phyloP scores from a whole-genome alignment of 2,329 filamentous ascomycete species.

The Microdochium bolleyi region DNA sequence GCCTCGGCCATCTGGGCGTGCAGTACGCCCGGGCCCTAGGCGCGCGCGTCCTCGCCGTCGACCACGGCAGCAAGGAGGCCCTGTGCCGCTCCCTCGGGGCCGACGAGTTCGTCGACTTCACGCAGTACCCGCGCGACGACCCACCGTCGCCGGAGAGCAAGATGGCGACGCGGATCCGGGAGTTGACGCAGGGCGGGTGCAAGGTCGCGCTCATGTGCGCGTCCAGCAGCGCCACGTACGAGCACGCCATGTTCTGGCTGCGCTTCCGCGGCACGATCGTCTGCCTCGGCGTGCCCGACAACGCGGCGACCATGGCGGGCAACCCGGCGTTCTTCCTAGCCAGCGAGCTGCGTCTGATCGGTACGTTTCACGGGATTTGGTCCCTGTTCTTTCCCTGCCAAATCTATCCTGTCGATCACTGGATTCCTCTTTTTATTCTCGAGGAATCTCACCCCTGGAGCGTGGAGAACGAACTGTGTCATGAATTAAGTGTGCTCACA shows the following conservation, averaged over 20 bases:
- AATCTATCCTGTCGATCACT: too few relatives aligned
- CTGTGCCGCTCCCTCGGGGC: conserved; percentile 15
- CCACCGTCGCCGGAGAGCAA: background rate
- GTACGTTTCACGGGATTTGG: too few relatives aligned
- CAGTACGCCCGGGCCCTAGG: conserved; percentile 20
- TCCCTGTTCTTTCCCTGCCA: background rate
- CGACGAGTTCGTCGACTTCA: conserved; percentile 15
- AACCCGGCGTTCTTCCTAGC: conserved; percentile 8
- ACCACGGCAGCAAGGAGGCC: conserved; percentile 14
- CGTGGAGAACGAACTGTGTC: too few relatives aligned
- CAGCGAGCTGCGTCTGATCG: background rate
- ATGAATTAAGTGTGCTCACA: too few relatives aligned
- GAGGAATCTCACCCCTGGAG: too few relatives aligned
- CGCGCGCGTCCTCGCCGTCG: conserved; percentile 17
- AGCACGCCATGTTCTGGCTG: conserved; percentile 12
- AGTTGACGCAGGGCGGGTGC: conserved; percentile 10
- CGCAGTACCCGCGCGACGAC: conserved; percentile 6
- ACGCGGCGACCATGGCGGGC: conserved; percentile 3
- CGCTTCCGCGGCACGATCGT: conserved; percentile 18
- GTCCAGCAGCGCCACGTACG: conserved; percentile 12
- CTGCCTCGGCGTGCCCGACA: conserved; percentile 15
- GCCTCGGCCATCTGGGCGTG: conserved; percentile 18
- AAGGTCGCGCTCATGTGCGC: conserved; percentile 13
- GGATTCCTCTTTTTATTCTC: too few relatives aligned
- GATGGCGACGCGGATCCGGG: conserved; percentile 4